A percentile compares a stretch with the other conserved stretches of the same genome.
phyloP scores from a whole-genome alignment of 2,329 filamentous ascomycete species.

The Sporothrix inflata region DNA sequence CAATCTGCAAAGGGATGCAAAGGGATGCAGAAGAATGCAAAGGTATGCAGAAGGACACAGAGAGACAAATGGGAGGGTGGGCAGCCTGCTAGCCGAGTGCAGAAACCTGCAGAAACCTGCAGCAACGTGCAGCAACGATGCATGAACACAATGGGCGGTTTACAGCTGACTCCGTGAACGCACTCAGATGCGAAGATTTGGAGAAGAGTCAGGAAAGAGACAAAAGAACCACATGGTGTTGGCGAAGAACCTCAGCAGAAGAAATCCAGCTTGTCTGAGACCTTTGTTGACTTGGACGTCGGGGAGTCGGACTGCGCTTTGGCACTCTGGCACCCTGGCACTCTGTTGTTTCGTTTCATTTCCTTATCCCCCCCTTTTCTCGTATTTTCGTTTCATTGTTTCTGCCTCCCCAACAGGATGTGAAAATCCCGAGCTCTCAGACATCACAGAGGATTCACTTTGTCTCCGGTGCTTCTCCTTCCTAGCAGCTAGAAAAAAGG shows the following conservation, averaged over 20 bases:
- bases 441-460: neutral
- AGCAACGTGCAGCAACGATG: constrained; percentile 2
- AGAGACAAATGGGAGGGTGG: neutral
- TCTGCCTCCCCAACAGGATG: neutral
- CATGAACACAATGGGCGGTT: neutral
- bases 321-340: neutral
- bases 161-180: constrained; percentile 5
- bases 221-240: neutral
- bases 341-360: constrained; percentile 13
- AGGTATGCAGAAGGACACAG: neutral
- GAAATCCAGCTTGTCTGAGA: neutral
- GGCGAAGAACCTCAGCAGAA: neutral
- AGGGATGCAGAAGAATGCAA: neutral
- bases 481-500: neutral
- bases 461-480: neutral
- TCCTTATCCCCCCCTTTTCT: neutral
- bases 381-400: neutral
- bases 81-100: neutral
- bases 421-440: constrained; percentile 2
- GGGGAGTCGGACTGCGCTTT: constrained; percentile 9
- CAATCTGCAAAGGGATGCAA: constrained; percentile 5
- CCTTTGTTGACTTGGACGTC: neutral
- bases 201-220: neutral
- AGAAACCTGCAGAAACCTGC: neutral
- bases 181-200: too few relatives aligned